Evolutionary conservation across 2,329 filamentous ascomycete species (phyloP).

Genomic region (Celoporthe dispersa): DNA sequence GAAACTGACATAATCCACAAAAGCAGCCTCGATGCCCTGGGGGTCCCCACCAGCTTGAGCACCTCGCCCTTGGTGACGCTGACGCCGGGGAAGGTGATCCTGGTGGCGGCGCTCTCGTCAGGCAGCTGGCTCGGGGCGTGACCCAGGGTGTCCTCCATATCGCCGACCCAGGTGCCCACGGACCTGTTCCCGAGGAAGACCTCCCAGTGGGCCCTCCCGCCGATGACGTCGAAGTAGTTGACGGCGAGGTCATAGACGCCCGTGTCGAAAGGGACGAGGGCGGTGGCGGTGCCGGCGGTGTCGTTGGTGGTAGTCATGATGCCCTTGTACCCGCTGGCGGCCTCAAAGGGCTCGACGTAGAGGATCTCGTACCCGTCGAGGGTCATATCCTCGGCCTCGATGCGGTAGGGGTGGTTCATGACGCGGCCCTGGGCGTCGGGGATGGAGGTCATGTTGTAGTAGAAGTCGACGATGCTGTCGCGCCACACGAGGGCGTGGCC

Average conservation of each 20-base stretch:
- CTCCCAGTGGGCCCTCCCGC: slow-evolving; percentile 61
- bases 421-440: slow-evolving; percentile 61
- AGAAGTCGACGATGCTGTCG: slow-evolving; percentile 69
- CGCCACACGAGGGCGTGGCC: slow-evolving; percentile 74
- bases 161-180: slow-evolving; percentile 62
- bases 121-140: slow-evolving; percentile 56
- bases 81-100: slow-evolving; percentile 61
- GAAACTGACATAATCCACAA: slow-evolving; percentile 69
- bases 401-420: slow-evolving; percentile 64
- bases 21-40: slow-evolving; percentile 65
- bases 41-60: slow-evolving; percentile 61
- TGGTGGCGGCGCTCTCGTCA: slow-evolving; percentile 69
- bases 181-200: slow-evolving; percentile 56
- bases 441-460: slow-evolving; percentile 64
- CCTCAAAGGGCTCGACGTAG: slow-evolving; percentile 60
- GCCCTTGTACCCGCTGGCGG: slow-evolving; percentile 58
- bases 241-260: slow-evolving; percentile 67
- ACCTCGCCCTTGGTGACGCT: slow-evolving; percentile 54
- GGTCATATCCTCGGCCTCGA: slow-evolving; percentile 70
- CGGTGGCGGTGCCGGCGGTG: slow-evolving; percentile 53
- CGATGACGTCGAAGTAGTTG: slow-evolving; percentile 67
- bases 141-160: slow-evolving; percentile 63
- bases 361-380: slow-evolving; percentile 61
- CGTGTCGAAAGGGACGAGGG: slow-evolving; percentile 50
- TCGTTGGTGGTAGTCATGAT: slow-evolving; percentile 60